A percentile compares a stretch with the other conserved stretches of the same genome.
Evolutionary conservation across 352 stramenopile genomes (phyloP).

Genomic region (Phytophthora fragariae): DNA sequence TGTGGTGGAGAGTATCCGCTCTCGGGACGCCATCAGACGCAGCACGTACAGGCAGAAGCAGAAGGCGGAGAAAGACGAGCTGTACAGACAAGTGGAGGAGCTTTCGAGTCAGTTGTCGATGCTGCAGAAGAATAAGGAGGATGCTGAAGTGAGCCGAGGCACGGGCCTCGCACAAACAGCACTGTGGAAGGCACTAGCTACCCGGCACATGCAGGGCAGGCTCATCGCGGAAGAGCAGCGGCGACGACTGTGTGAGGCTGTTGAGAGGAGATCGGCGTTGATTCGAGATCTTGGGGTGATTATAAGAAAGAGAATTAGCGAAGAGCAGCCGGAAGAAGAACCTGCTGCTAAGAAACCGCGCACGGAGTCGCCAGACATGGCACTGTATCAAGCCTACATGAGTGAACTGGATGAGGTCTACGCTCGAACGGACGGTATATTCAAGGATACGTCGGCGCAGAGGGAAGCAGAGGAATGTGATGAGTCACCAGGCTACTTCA

Average conservation of each 20-base stretch:
- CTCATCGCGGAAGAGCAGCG: conserved; percentile 30
- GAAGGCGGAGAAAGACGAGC: conserved; percentile 24
- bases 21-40: conserved; percentile 33
- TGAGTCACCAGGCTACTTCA: conserved; percentile 1
- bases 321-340: conserved; percentile 16
- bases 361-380: conserved; percentile 20
- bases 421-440: conserved; percentile 28
- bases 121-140: conserved; percentile 21
- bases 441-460: not conserved
- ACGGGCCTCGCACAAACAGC: conserved; percentile 1
- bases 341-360: conserved; percentile 20
- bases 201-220: conserved; percentile 27
- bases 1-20: conserved; percentile 25
- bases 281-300: conserved; percentile 21
- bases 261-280: conserved; percentile 20
- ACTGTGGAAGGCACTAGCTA: conserved; percentile 36
- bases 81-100: conserved; percentile 27
- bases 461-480: not conserved
- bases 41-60: conserved; percentile 37
- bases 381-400: conserved; percentile 33
- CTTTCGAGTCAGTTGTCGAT: conserved; percentile 15
- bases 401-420: conserved; percentile 41
- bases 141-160: not conserved
- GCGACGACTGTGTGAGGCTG: conserved; percentile 23
- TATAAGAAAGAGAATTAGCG: conserved; percentile 33